Percentiles rank a stretch among this genome's conserved stretches.
phyloP scores from a whole-genome alignment of 1,284 basidiomycete species.

The Cutaneotrichosporon cavernicola region DNA sequence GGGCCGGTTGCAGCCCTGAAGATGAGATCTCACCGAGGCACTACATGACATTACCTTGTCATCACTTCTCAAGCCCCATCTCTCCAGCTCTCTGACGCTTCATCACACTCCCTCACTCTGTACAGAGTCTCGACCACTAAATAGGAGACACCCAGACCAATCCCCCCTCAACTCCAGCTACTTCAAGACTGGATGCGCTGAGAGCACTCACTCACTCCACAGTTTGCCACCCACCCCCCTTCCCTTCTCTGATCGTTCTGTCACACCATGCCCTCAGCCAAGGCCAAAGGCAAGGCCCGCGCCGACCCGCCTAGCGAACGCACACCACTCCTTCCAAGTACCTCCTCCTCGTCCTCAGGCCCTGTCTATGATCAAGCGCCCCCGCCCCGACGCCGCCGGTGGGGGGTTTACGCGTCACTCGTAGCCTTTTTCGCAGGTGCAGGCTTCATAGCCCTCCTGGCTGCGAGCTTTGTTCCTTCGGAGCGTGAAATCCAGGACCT shows the following conservation, averaged over 20 bases:
- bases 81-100: background rate
- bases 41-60: background rate
- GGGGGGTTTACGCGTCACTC: constrained; percentile 27
- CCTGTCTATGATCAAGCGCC: background rate
- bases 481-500: constrained; percentile 11
- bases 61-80: background rate
- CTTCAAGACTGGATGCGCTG: background rate
- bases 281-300: constrained; percentile 23
- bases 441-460: constrained; percentile 39
- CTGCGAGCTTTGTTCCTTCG: constrained; percentile 32
- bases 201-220: background rate
- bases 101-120: background rate
- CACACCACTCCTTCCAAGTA: constrained; percentile 20
- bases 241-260: background rate
- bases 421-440: constrained; percentile 31
- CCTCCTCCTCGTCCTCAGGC: background rate
- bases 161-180: background rate
- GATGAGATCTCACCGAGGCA: background rate
- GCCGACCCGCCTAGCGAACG: constrained; percentile 20
- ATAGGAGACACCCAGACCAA: too few relatives aligned
- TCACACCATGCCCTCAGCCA: constrained; percentile 15
- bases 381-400: constrained; percentile 1
- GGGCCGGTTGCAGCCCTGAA: background rate
- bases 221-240: background rate
- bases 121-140: too few relatives aligned